Percentiles rank a stretch among this genome's conserved stretches.
These are phyloP conservation scores for Piper longum DNA, from an alignment of 164 flowering plant genomes.

Conservation along the genomic window DNA sequence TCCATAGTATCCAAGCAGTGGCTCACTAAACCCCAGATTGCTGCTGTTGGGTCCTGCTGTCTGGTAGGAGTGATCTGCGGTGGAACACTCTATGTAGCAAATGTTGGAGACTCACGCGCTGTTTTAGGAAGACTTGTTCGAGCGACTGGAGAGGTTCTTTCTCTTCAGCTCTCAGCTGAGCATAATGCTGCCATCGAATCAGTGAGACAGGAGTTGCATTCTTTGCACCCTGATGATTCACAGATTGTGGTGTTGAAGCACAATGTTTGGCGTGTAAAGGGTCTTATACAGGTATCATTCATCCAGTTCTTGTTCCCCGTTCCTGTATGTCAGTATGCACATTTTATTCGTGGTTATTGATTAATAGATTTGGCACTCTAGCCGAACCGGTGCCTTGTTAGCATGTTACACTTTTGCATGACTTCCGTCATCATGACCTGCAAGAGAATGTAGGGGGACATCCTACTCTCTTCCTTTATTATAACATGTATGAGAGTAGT, in stretches of 20 bases:
- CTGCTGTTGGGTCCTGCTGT: slow-evolving; percentile 82
- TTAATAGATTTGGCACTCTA: no score
- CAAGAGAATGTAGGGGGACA: no score
- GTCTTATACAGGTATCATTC: slow-evolving; percentile 55
- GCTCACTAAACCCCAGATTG: slow-evolving; percentile 64
- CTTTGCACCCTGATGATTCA: slow-evolving; percentile 71
- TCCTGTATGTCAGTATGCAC: not conserved
- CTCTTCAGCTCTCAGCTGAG: slow-evolving; percentile 52
- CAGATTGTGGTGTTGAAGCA: slow-evolving; percentile 69
- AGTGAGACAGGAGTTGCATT: slow-evolving; percentile 49
- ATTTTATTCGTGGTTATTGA: no score
- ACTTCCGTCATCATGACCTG: no score
- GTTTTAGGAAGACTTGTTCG: slow-evolving; percentile 56
- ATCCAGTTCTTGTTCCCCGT: not conserved
- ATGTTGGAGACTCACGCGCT: slow-evolving; percentile 72
- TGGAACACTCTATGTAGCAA: slow-evolving; percentile 62
- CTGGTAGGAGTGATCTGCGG: slow-evolving; percentile 48
- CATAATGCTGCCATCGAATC: slow-evolving; percentile 55
- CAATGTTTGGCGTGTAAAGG: slow-evolving; percentile 81
- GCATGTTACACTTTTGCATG: no score
- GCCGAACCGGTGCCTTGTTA: no score
- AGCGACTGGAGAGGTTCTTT: slow-evolving; percentile 52
- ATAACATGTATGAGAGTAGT: no score
- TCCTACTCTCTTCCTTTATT: no score
- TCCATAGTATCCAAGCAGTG: slow-evolving; percentile 59